Percentiles rank a stretch among this genome's conserved stretches.
These are phyloP conservation scores for Cadophora gregata DNA, from an alignment of 2,329 filamentous ascomycete species.

Conservation along the genomic window DNA sequence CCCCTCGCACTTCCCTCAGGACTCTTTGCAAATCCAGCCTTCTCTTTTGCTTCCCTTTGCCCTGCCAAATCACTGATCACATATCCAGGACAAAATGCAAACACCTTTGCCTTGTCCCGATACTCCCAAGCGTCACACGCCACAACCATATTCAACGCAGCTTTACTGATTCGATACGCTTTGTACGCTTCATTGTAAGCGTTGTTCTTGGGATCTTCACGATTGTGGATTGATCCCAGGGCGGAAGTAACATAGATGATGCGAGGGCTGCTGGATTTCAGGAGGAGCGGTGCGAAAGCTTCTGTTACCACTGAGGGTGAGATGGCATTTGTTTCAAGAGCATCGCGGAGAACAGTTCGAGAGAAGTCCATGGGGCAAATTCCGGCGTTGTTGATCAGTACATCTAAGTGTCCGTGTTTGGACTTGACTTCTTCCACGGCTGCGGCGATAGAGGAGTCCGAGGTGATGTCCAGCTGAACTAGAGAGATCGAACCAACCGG, in stretches of 20 bases:
- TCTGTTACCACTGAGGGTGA: not conserved
- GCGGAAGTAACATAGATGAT: conserved; percentile 11
- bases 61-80: conserved; percentile 11
- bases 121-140: conserved; percentile 16
- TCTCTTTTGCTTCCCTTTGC: conserved; percentile 1
- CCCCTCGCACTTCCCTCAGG: conserved; percentile 7
- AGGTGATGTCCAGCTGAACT: conserved; percentile 10
- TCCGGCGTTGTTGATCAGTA: conserved; percentile 11
- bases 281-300: not conserved
- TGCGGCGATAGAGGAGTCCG: not conserved
- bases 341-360: not conserved
- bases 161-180: conserved; percentile 12
- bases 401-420: conserved; percentile 3
- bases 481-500: not conserved
- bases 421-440: not conserved
- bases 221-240: not conserved
- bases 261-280: not conserved
- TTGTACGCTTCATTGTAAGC: conserved; percentile 3
- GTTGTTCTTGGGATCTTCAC: not conserved
- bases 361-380: conserved; percentile 6
- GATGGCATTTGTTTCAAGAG: conserved; percentile 4
- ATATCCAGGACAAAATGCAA: conserved; percentile 12
- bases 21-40: conserved; percentile 9
- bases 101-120: not conserved
- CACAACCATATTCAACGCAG: conserved; percentile 7